A percentile compares a stretch with the other conserved stretches of the same genome.
phyloP scores from a whole-genome alignment of 1,284 basidiomycete species.

The Trametes sp. region DNA sequence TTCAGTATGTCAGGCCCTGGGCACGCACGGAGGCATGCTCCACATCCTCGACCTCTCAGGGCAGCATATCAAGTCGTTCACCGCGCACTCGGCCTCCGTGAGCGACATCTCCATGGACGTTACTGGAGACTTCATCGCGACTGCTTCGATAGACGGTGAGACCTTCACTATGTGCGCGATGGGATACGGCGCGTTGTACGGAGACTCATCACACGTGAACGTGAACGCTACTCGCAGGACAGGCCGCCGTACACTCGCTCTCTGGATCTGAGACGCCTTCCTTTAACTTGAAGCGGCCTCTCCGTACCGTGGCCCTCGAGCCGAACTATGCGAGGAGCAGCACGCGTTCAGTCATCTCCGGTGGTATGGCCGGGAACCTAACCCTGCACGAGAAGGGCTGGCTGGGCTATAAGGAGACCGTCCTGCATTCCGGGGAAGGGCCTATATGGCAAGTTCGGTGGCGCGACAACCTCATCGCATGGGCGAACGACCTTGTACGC shows the following conservation, averaged over 20 bases:
- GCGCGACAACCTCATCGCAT: slow-evolving; percentile 89
- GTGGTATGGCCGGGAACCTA: slow-evolving; percentile 91
- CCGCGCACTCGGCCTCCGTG: slow-evolving; percentile 92
- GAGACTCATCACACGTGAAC: neutral
- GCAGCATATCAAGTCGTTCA: slow-evolving; percentile 88
- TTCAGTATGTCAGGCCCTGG: slow-evolving; percentile 67
- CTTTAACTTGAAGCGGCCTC: slow-evolving; percentile 93
- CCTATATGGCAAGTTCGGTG: slow-evolving; percentile 94
- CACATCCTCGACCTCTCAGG: slow-evolving; percentile 87
- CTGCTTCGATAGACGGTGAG: slow-evolving; percentile 94
- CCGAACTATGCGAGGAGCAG: slow-evolving; percentile 87
- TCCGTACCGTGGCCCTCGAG: slow-evolving; percentile 91
- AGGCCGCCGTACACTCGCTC: slow-evolving; percentile 89
- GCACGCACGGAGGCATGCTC: slow-evolving; percentile 92
- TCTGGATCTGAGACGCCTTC: slow-evolving; percentile 84
- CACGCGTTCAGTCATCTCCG: slow-evolving; percentile 90
- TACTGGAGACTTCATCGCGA: slow-evolving; percentile 90
- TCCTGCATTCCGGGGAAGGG: slow-evolving; percentile 90
- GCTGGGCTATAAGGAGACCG: slow-evolving; percentile 93
- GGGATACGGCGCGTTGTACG: neutral
- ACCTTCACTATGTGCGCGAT: neutral
- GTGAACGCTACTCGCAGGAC: slow-evolving; percentile 58
- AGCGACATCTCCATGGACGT: slow-evolving; percentile 88
- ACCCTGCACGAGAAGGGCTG: slow-evolving; percentile 94
- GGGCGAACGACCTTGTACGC: slow-evolving; percentile 92